Base-by-base conservation (phyloP, 495 filamentous ascomycete species). In the Peziza echinospora region DNA sequence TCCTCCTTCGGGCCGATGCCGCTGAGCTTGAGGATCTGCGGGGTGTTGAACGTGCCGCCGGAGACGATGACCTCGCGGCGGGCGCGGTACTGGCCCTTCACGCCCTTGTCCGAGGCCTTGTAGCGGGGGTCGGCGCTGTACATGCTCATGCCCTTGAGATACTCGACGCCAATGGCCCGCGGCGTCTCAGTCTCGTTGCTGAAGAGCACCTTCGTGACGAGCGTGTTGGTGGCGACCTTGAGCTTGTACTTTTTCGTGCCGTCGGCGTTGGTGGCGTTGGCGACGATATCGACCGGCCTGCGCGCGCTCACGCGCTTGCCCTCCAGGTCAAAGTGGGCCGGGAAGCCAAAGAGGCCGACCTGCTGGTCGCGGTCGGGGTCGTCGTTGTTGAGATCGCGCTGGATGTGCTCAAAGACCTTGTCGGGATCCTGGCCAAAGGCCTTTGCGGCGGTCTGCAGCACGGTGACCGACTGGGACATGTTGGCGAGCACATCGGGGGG, bases 51-150 rank as follows among this genome's bases (percentile, higher is more conserved):
- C 5, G 67, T 56, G 22, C 78, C 77, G 8, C 66, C 75, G 10
- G 75, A 59, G 5, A 82, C 45, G 47, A 83, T 76, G 40, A 83
- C 73, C 55, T 81, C 76, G 22, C 67, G 63, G 0, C 65, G 65
- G 0, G 71, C 75, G 2, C 52, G 55, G 4, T 65, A 69, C 11
- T 61, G 64, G 19, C 70, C 68, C n/a, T 34, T 34, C 8, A n/a
- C 0, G 64, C 59, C 0, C 49, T 63, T 43, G 49, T 48, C n/a
- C 59, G 49, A 1, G 45, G 23, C 21, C 10, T 45, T 5, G 61
- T 46, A 34, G 46, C 53, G 57, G 7, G 72, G 73, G 41, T 70
- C 70, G 5, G 77, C 76, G 25, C 67, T 61, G 62, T 79, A 81
- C 6, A 81, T 63, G 45, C 65, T 58, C 22, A 69, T 50, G 21